Evolutionary conservation across 305 asterid genomes (phyloP).

Genomic region (Solanum aculeatissimum): DNA sequence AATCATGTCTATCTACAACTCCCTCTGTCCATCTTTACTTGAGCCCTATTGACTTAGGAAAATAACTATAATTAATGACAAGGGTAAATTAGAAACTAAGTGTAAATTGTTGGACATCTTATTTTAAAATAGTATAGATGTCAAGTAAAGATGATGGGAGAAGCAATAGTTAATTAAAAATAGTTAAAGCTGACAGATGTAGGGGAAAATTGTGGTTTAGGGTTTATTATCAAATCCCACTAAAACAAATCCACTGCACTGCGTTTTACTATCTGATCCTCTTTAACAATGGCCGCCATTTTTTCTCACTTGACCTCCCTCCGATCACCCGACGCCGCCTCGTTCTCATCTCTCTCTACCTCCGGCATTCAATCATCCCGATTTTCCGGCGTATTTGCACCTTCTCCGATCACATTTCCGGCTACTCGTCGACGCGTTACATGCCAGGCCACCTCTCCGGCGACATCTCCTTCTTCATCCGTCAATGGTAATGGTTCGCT

Average conservation of each 20-base stretch:
- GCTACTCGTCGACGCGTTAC: conserved; percentile 36
- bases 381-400: conserved; percentile 10
- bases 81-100: no score
- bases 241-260: not conserved
- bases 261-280: not conserved
- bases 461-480: conserved; percentile 21
- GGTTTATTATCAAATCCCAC: not conserved
- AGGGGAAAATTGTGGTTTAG: not conserved
- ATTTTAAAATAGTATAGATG: no score
- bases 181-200: not conserved
- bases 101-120: no score
- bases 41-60: no score
- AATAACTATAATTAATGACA: no score
- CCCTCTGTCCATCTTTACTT: no score
- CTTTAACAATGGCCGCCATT: conserved; percentile 26
- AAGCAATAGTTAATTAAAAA: no score
- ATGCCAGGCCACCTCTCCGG: conserved; percentile 51
- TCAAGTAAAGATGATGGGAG: no score
- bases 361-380: conserved; percentile 14
- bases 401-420: conserved; percentile 23
- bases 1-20: no score
- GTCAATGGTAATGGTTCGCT: conserved; percentile 38
- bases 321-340: conserved; percentile 23
- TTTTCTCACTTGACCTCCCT: conserved; percentile 35
- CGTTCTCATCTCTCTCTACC: conserved; percentile 12